These are phyloP conservation scores for Aspergillus pseudonomiae DNA, from an alignment of 2,329 filamentous ascomycete genomes.

Conservation along the genomic window DNA sequence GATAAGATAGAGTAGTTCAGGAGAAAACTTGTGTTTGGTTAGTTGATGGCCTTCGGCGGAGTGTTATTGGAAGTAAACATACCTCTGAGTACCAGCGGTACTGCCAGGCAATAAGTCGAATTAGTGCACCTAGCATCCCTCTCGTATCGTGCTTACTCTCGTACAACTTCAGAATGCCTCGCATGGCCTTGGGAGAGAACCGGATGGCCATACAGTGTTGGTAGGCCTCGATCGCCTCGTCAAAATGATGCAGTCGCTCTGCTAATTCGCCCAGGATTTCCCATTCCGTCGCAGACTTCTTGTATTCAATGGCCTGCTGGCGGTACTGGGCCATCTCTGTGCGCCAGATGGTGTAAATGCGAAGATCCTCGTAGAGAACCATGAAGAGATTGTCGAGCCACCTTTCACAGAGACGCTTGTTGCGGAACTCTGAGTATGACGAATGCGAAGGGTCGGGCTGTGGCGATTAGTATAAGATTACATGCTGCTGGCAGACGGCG, in stretches of 20 bases:
- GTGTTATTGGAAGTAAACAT: slow-evolving; percentile 24
- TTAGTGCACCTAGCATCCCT: slow-evolving; percentile 81
- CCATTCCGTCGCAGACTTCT: slow-evolving; percentile 97
- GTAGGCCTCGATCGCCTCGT: slow-evolving; percentile 93
- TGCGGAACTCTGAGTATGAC: slow-evolving; percentile 87
- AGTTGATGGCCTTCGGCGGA: slow-evolving; percentile 17
- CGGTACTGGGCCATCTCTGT: slow-evolving; percentile 96
- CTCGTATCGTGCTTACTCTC: slow-evolving; percentile 77
- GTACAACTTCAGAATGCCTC: slow-evolving; percentile 78
- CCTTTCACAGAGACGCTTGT: slow-evolving; percentile 94
- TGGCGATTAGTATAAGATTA: neutral
- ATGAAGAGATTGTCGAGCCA: slow-evolving; percentile 99
- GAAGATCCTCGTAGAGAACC: slow-evolving; percentile 96
- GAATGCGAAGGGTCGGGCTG: slow-evolving; percentile 68
- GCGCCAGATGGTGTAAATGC: slow-evolving; percentile 98
- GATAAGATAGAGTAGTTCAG: slow-evolving; percentile 82
- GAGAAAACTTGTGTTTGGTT: slow-evolving; percentile 69
- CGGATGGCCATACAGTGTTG: slow-evolving; percentile 81
- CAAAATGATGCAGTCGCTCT: slow-evolving; percentile 85
- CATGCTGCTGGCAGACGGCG: neutral
- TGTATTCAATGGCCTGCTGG: slow-evolving; percentile 91
- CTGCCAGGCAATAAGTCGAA: slow-evolving; percentile 94
- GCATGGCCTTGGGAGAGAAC: slow-evolving; percentile 91
- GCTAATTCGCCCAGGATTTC: slow-evolving; percentile 94
- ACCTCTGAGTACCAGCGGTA: slow-evolving; percentile 98